A percentile compares a stretch with the other conserved stretches of the same genome.
Conservation (phyloP, 2,329 filamentous ascomycete genomes). For the Clarireedia paspali region DNA sequence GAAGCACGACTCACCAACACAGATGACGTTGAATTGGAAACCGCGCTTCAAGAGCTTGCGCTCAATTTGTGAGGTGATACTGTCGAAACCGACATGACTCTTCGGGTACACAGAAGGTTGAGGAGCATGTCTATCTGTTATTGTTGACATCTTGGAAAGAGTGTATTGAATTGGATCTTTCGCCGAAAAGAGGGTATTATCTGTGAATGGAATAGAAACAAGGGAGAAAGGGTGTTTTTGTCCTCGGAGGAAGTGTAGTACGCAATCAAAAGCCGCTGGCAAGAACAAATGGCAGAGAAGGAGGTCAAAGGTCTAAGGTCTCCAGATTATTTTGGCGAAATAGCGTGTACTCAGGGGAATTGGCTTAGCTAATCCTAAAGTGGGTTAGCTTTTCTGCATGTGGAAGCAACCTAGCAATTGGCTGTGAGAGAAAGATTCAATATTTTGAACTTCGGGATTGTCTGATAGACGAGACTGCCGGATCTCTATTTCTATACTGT, state of each 20-base stretch:
- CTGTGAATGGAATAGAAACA: conserved; percentile 4
- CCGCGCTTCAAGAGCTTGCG: conserved; percentile 98
- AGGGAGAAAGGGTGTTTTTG: background rate
- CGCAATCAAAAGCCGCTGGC: conserved; percentile 6
- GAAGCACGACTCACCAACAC: conserved; percentile 71
- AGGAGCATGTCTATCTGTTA: conserved; percentile 26
- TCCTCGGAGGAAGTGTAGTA: conserved; percentile 1
- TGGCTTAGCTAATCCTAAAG: conserved; percentile 7
- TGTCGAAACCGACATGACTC: conserved; percentile 99
- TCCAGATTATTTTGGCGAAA: conserved; percentile 12
- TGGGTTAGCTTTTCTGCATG: conserved; percentile 3
- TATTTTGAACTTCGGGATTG: background rate
- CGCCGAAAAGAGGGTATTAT: conserved; percentile 2
- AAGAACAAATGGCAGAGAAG: conserved; percentile 17
- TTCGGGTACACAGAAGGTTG: conserved; percentile 61
- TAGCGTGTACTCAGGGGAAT: conserved; percentile 8
- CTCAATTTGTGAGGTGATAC: conserved; percentile 99
- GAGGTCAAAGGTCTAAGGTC: conserved; percentile 3
- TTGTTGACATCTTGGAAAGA: conserved; percentile 26
- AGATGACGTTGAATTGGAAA: conserved; percentile 99
- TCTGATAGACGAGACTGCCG: background rate
- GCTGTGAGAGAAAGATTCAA: background rate
- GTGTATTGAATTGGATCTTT: conserved; percentile 3
- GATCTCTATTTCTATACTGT: background rate
- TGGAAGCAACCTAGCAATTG: background rate